Conservation (phyloP, 2,329 filamentous ascomycete species). For the Diaporthe vaccinii region DNA sequence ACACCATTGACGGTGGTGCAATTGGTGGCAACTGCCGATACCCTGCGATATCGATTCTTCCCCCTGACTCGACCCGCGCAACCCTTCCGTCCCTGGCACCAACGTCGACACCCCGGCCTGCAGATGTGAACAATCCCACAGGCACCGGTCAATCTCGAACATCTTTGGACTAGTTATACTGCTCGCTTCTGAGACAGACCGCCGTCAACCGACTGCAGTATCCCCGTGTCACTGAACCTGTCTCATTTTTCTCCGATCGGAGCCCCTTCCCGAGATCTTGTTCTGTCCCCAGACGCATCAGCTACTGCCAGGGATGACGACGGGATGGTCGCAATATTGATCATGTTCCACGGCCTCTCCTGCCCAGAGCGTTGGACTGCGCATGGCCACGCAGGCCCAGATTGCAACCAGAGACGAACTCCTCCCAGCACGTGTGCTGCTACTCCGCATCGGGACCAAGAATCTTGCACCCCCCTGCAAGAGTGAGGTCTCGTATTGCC, state of each 20-base stretch:
- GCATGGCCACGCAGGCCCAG: constrained; percentile 16
- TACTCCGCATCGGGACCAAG: no score
- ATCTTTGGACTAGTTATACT: not conserved
- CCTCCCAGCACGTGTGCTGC: constrained; percentile 18
- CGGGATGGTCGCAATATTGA: constrained; percentile 17
- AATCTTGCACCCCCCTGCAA: no score
- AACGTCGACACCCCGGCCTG: constrained; percentile 32
- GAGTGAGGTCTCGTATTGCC: no score
- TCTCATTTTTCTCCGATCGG: constrained; percentile 39
- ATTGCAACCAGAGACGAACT: constrained; percentile 24
- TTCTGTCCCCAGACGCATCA: constrained; percentile 26
- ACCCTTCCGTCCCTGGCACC: constrained; percentile 18
- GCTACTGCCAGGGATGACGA: constrained; percentile 2
- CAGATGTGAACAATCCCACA: constrained; percentile 32
- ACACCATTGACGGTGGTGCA: constrained; percentile 16
- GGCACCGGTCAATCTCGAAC: constrained; percentile 13
- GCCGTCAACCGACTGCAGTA: constrained; percentile 36
- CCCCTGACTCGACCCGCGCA: constrained; percentile 30
- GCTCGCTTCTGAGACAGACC: constrained; percentile 13
- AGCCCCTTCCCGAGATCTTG: constrained; percentile 35
- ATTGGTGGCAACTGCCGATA: constrained; percentile 30
- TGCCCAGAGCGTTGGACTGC: constrained; percentile 26
- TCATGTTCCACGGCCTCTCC: constrained; percentile 19
- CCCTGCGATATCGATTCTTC: constrained; percentile 19
- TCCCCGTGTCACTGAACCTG: constrained; percentile 32